phyloP scores from a whole-genome alignment of 225 moss, liverwort and hornwort genomes.

The Physcomitrium patens region DNA sequence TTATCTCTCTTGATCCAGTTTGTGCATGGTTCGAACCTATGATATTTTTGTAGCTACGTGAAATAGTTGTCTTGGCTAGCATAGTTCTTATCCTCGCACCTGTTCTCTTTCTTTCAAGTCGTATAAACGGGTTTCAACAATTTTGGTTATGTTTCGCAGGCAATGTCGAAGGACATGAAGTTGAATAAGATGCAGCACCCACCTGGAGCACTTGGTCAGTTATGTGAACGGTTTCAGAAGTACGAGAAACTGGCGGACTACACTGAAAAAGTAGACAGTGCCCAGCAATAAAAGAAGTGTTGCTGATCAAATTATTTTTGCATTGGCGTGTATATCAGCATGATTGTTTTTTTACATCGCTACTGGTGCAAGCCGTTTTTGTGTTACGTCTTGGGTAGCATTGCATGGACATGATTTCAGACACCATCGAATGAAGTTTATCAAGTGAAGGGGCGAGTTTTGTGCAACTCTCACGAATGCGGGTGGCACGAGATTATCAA shows the following conservation, averaged over 20 bases:
- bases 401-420: no score
- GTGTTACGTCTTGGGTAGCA: no score
- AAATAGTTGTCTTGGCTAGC: not conserved
- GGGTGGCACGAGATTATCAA: no score
- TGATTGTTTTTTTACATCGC: not conserved
- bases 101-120: not conserved
- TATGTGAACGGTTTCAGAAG: slow-evolving; percentile 68
- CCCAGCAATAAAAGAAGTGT: slow-evolving; percentile 18
- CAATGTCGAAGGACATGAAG: slow-evolving; percentile 88
- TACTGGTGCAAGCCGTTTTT: no score
- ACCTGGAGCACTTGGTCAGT: slow-evolving; percentile 63
- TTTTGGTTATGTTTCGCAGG: slow-evolving; percentile 45
- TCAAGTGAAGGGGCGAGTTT: no score
- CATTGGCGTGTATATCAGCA: not conserved
- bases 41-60: slow-evolving; percentile 2
- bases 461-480: no score
- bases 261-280: slow-evolving; percentile 20
- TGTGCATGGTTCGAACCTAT: not conserved
- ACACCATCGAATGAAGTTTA: no score
- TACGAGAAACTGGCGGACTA: slow-evolving; percentile 65
- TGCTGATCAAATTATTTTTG: not conserved
- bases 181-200: slow-evolving; percentile 95
- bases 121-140: not conserved
- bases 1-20: not conserved
- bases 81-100: not conserved